Percentiles rank a stretch among this genome's conserved stretches.
phyloP scores from a whole-genome alignment of 2,329 filamentous ascomycete species.

The Beauveria sp. region DNA sequence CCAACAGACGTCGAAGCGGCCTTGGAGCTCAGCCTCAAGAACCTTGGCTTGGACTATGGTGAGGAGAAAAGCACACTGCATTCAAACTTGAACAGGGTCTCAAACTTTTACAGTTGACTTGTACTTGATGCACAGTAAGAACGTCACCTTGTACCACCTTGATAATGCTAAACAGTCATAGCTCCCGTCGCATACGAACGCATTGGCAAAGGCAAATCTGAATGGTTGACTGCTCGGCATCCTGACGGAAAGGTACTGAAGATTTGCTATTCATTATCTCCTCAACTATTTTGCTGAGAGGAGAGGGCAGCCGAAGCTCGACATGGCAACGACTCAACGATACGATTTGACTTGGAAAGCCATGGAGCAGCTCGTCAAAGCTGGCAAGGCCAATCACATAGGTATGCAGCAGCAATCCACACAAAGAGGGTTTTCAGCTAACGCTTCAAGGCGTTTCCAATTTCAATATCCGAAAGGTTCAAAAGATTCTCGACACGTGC shows the following conservation, averaged over 20 bases:
- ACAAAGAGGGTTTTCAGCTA: neutral
- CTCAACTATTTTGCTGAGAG: too few relatives aligned
- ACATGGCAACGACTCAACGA: neutral
- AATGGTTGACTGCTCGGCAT: neutral
- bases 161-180: neutral
- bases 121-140: slow-evolving; percentile 9
- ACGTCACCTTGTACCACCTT: neutral
- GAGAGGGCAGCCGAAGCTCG: neutral
- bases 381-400: slow-evolving; percentile 3
- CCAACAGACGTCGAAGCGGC: neutral
- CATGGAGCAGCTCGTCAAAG: slow-evolving; percentile 4
- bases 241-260: neutral
- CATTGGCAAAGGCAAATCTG: neutral
- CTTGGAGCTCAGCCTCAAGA: slow-evolving; percentile 7
- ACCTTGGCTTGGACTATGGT: slow-evolving; percentile 5
- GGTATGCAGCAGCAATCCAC: neutral
- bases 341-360: slow-evolving; percentile 4
- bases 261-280: neutral
- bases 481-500: slow-evolving; percentile 8
- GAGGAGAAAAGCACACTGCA: too few relatives aligned
- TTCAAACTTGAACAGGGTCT: neutral
- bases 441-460: slow-evolving; percentile 13
- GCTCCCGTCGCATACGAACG: slow-evolving; percentile 6
- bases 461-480: slow-evolving; percentile 11
- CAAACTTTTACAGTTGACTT: neutral